Conservation (phyloP, 768 basidiomycete genomes). For the Kwoniella europaea region DNA sequence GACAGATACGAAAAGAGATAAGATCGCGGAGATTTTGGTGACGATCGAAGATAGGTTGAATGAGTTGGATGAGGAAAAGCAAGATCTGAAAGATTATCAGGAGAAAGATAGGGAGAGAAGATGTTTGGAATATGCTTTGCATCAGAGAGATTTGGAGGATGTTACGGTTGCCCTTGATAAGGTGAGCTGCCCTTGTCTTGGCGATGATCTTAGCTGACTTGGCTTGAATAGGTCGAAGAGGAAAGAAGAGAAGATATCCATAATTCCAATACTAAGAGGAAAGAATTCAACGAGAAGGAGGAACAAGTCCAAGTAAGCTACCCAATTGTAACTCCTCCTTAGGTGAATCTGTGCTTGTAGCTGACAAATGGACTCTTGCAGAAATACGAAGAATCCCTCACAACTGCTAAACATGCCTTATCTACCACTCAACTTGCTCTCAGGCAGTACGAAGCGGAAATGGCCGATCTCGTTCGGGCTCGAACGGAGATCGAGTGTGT, state of each 20-base stretch:
- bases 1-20: slow-evolving; percentile 87
- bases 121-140: slow-evolving; percentile 92
- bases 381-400: slow-evolving; percentile 75
- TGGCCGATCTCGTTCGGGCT: slow-evolving; percentile 81
- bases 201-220: slow-evolving; percentile 5
- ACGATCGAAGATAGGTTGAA: slow-evolving; percentile 87
- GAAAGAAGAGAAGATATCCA: slow-evolving; percentile 83
- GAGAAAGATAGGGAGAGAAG: slow-evolving; percentile 87
- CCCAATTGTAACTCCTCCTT: neutral
- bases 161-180: slow-evolving; percentile 82
- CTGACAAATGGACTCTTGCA: slow-evolving; percentile 53
- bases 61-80: slow-evolving; percentile 97
- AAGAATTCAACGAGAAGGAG: slow-evolving; percentile 81
- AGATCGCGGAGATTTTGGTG: slow-evolving; percentile 85
- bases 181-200: slow-evolving; percentile 61
- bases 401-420: slow-evolving; percentile 70
- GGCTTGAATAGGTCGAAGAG: slow-evolving; percentile 59
- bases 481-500: slow-evolving; percentile 85
- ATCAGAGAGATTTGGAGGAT: slow-evolving; percentile 87
- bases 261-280: slow-evolving; percentile 76
- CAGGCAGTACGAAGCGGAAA: slow-evolving; percentile 77
- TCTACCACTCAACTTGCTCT: slow-evolving; percentile 74
- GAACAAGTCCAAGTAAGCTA: slow-evolving; percentile 76
- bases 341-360: neutral
- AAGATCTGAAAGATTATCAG: slow-evolving; percentile 95